phyloP scores from a whole-genome alignment of 1,284 basidiomycete genomes.

The Ustilago tritici region DNA sequence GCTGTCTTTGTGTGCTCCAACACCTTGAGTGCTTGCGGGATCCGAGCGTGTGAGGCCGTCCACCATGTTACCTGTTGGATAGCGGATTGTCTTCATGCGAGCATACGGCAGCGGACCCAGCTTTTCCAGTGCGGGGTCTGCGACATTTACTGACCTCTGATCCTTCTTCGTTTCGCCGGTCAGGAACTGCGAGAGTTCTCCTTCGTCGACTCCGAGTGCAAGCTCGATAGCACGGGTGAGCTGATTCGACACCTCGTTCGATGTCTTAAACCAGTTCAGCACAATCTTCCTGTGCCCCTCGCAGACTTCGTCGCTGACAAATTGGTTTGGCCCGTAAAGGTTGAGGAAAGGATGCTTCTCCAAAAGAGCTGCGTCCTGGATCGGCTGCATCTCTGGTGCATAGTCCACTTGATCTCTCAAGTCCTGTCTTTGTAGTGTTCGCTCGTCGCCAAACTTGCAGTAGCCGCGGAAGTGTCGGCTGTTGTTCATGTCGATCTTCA shows the following conservation, averaged over 20 bases:
- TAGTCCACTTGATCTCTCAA: slow-evolving; percentile 58
- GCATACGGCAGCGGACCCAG: slow-evolving; percentile 46
- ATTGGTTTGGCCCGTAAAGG: slow-evolving; percentile 61
- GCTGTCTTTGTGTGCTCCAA: slow-evolving; percentile 63
- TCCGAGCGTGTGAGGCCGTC: slow-evolving; percentile 47
- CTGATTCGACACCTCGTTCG: slow-evolving; percentile 30
- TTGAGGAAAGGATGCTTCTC: slow-evolving; percentile 44
- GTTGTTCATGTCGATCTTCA: slow-evolving; percentile 49
- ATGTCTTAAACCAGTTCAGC: slow-evolving; percentile 46
- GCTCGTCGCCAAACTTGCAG: slow-evolving; percentile 59
- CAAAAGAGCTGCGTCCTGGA: slow-evolving; percentile 6
- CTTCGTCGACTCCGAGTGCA: slow-evolving; percentile 39
- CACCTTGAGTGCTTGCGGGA: slow-evolving; percentile 51
- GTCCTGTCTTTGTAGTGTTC: slow-evolving; percentile 45
- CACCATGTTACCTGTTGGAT: slow-evolving; percentile 42
- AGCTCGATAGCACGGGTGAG: slow-evolving; percentile 57
- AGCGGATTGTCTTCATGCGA: slow-evolving; percentile 62
- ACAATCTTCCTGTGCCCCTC: slow-evolving; percentile 24
- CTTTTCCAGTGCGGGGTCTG: background rate
- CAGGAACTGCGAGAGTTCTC: slow-evolving; percentile 41
- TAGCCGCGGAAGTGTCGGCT: slow-evolving; percentile 58
- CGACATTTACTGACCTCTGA: background rate
- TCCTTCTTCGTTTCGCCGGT: slow-evolving; percentile 17
- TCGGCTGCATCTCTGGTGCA: slow-evolving; percentile 22
- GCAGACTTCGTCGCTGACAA: slow-evolving; percentile 35